A percentile compares a stretch with the other conserved stretches of the same genome.
phyloP scores from a whole-genome alignment of 2,329 filamentous ascomycete genomes.

The Clarireedia hainanense region DNA sequence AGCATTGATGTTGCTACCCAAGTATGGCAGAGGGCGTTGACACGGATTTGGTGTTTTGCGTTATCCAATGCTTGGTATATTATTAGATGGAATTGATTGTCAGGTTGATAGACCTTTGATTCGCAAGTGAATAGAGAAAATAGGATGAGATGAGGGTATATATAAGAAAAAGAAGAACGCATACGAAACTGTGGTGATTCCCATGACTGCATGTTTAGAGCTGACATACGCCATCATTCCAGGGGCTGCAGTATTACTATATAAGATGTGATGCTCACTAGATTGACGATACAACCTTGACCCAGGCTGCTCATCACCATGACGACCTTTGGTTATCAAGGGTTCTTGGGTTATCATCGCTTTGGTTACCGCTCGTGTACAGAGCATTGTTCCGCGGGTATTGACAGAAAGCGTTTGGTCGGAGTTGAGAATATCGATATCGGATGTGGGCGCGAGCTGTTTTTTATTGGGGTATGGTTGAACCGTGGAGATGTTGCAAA shows the following conservation, averaged over 20 bases:
- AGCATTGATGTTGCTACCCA: no score
- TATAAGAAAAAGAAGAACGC: neutral
- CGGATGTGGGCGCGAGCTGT: neutral
- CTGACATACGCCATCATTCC: constrained; percentile 17
- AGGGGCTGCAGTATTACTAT: constrained; percentile 4
- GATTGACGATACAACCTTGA: constrained; percentile 24
- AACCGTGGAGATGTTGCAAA: neutral
- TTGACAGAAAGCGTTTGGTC: constrained; percentile 30
- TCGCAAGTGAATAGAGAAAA: neutral
- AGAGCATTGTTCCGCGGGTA: constrained; percentile 27
- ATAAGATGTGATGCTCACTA: constrained; percentile 18
- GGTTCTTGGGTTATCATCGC: constrained; percentile 23
- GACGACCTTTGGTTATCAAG: constrained; percentile 19
- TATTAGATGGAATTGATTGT: constrained; percentile 5
- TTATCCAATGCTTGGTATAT: neutral
- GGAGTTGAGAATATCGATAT: constrained; percentile 14
- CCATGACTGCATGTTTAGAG: constrained; percentile 26
- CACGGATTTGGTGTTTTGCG: neutral
- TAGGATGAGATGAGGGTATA: neutral
- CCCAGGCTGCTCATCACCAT: constrained; percentile 9
- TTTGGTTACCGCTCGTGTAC: neutral
- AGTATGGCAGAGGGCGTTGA: neutral
- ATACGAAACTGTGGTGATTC: constrained; percentile 20
- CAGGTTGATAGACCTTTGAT: neutral
- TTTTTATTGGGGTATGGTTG: neutral